These are phyloP conservation scores for Solanum chilense DNA, from an alignment of 257 asterid species.

Conservation along the genomic window DNA sequence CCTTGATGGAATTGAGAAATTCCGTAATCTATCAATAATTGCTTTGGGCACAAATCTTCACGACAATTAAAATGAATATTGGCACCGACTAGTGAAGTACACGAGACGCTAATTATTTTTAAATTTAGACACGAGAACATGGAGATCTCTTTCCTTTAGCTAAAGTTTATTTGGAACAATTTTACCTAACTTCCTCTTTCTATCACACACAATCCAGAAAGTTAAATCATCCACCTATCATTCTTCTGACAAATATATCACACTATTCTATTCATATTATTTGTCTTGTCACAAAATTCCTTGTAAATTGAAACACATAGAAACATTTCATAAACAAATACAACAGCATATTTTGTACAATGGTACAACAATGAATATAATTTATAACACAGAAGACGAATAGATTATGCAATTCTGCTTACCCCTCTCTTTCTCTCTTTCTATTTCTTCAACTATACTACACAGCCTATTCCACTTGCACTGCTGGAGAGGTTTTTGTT, in stretches of 20 bases:
- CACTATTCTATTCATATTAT: background rate
- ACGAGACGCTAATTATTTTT: background rate
- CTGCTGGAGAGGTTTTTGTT: background rate
- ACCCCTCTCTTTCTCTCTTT: background rate
- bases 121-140: background rate
- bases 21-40: background rate
- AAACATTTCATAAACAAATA: background rate
- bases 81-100: background rate
- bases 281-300: background rate
- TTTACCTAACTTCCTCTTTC: background rate
- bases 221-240: background rate
- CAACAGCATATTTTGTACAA: background rate
- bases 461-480: background rate
- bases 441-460: background rate
- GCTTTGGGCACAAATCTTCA: background rate
- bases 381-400: background rate
- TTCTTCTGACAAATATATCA: background rate
- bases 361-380: background rate
- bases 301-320: background rate
- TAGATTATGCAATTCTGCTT: background rate
- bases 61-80: background rate
- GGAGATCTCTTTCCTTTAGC: background rate
- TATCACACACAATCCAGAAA: background rate
- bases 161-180: background rate
- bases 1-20: background rate